phyloP scores from a whole-genome alignment of 169 alveolate species.

The Hammondia hammondi region DNA sequence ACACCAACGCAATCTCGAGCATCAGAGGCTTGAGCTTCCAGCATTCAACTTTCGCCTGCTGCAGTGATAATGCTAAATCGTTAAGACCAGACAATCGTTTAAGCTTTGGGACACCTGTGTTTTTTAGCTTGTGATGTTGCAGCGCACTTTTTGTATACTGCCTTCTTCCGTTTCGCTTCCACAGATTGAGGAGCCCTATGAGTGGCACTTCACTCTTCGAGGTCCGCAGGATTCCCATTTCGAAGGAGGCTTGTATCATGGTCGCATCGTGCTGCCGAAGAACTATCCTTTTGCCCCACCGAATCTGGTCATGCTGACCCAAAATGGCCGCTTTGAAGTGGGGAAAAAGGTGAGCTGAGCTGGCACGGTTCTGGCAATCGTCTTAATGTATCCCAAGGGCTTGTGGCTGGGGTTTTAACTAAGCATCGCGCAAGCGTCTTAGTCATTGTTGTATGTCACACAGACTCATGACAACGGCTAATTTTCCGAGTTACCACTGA shows the following conservation, averaged over 20 bases:
- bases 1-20: too few species aligned
- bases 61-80: background rate
- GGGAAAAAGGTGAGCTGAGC: conserved; percentile 79
- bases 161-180: conserved; percentile 72
- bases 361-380: too few species aligned
- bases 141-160: background rate
- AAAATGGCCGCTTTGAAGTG: conserved; percentile 91
- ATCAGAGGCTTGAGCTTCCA: too few species aligned
- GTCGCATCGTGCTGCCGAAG: conserved; percentile 90
- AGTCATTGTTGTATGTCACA: background rate
- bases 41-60: too few species aligned
- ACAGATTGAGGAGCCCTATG: conserved; percentile 85
- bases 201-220: conserved; percentile 91
- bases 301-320: conserved; percentile 86
- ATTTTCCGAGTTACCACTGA: too few species aligned
- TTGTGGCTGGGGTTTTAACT: too few species aligned
- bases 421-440: background rate
- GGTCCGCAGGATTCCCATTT: conserved; percentile 91
- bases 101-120: background rate
- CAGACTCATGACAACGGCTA: too few species aligned
- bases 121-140: background rate
- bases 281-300: conserved; percentile 94
- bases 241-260: conserved; percentile 93
- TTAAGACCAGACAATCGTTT: background rate
- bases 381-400: too few species aligned